Conservation (phyloP, 345 rosid genomes). For the Passiflora organensis region DNA sequence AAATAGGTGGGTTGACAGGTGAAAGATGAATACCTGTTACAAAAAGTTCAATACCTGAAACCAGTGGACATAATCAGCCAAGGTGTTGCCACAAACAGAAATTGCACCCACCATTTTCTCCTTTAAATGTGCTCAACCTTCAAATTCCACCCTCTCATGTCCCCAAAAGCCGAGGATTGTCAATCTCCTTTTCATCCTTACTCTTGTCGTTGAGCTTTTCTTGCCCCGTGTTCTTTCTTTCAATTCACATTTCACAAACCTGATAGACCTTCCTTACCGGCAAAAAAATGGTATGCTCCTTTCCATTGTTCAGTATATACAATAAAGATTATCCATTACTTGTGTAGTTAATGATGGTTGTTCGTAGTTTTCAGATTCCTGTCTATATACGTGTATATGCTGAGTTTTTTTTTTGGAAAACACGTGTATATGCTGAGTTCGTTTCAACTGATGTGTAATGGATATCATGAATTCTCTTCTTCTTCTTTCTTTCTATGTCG, state of each 20-base stretch:
- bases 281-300: conserved; percentile 31
- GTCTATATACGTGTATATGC: too few relatives aligned
- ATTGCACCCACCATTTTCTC: conserved; percentile 11
- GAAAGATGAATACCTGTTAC: too few relatives aligned
- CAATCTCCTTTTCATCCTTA: conserved; percentile 18
- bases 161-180: conserved; percentile 24
- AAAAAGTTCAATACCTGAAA: not conserved
- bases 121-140: conserved; percentile 9
- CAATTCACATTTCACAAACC: conserved; percentile 4
- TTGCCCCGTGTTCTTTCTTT: conserved; percentile 10
- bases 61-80: conserved; percentile 9
- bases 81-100: conserved; percentile 3
- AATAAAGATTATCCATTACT: too few relatives aligned
- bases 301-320: not conserved
- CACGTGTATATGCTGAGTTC: too few relatives aligned
- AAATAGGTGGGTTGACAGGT: too few relatives aligned
- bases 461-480: too few relatives aligned
- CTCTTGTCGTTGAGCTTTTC: conserved; percentile 10
- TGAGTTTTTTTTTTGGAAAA: too few relatives aligned
- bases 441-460: too few relatives aligned
- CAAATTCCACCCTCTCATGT: conserved; percentile 8
- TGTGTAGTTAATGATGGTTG: not conserved
- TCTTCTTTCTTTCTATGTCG: too few relatives aligned
- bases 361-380: too few relatives aligned
- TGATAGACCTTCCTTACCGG: conserved; percentile 14